These are phyloP conservation scores for Populus davidiana DNA, from an alignment of 345 rosid genomes.

Conservation along the genomic window DNA sequence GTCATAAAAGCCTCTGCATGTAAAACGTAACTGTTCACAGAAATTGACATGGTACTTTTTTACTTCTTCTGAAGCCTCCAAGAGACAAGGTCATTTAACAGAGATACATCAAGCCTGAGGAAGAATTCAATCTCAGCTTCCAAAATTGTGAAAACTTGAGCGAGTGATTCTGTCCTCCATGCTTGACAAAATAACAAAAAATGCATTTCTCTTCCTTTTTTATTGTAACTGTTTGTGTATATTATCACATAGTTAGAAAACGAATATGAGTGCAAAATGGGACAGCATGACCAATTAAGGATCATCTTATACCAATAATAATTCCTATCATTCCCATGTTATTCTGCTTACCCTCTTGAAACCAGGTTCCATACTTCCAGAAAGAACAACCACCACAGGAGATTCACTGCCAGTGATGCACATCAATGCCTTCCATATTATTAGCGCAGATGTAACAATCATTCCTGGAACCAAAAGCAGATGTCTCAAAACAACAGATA, in stretches of 20 bases:
- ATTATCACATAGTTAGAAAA: background rate
- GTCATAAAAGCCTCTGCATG: background rate
- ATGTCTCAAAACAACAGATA: conserved; percentile 7
- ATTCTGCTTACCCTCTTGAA: conserved; percentile 69
- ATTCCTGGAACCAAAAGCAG: conserved; percentile 48
- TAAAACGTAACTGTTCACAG: background rate
- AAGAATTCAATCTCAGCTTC: background rate
- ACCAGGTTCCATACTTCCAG: conserved; percentile 99
- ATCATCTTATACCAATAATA: background rate
- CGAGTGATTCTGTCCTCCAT: background rate
- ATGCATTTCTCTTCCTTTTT: background rate
- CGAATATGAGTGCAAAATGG: background rate
- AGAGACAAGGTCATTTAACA: background rate
- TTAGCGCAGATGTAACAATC: conserved; percentile 93
- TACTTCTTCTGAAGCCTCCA: background rate
- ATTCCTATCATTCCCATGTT: background rate
- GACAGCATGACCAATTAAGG: background rate
- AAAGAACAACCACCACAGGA: conserved; percentile 96
- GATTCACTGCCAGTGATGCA: conserved; percentile 97
- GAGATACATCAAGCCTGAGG: background rate
- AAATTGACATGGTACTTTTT: background rate
- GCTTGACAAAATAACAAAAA: background rate
- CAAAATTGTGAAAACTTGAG: background rate
- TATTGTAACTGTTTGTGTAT: background rate
- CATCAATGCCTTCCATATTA: conserved; percentile 95